Base-by-base conservation (phyloP, 495 filamentous ascomycete genomes). In the Cenococcum geophilum region DNA sequence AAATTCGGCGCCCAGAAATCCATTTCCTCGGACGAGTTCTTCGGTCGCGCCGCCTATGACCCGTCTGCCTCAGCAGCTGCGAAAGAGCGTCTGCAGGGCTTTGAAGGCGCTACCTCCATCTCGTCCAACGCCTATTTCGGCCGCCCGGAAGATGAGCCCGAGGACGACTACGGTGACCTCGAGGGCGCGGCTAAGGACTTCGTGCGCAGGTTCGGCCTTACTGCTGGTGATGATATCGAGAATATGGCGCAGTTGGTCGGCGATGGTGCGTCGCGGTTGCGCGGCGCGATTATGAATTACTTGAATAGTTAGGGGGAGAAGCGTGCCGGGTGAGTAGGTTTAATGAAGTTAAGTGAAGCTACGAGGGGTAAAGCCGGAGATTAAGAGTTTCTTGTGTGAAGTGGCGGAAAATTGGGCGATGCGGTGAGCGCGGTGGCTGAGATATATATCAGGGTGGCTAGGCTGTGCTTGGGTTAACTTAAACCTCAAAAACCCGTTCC, bases 1-100 rank as follows among this genome's bases (percentile, higher is more conserved):
- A 92, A 92, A 71, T 98, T 98, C 65, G 93, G 92, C 58, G 74
- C 72, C 55, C 93, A 98, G 76, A 97, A 96, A 79, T 88, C 88
- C 72, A 98, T 98, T 66, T 96, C 91, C 1, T 96, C 90, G 3
- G 93, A 98, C 75, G 93, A 98, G 68, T 97, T 96, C 78, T 98
- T 98, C 72, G 91, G 92, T 60, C 92, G 92, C 68, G 88, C 89
- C 25, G 75, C 80, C 53, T 97, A 87, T 70, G 90, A 98, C 66
- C 84, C 92, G 32, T 76, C 77, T 36, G 85, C 87, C 4, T 86
- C 92, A 69, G 79, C 86, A 47, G 92, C 97, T 77, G 91, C 93
- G 54, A 92, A 93, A 76, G 77, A 81, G 12, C 83, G 93, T 14
- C 82, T 98, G 43, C 37, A 25, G 72, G 86, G 91, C 21, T 98